These are phyloP conservation scores for Austropuccinia psidii DNA, from an alignment of 1,284 basidiomycete species.

Conservation along the genomic window DNA sequence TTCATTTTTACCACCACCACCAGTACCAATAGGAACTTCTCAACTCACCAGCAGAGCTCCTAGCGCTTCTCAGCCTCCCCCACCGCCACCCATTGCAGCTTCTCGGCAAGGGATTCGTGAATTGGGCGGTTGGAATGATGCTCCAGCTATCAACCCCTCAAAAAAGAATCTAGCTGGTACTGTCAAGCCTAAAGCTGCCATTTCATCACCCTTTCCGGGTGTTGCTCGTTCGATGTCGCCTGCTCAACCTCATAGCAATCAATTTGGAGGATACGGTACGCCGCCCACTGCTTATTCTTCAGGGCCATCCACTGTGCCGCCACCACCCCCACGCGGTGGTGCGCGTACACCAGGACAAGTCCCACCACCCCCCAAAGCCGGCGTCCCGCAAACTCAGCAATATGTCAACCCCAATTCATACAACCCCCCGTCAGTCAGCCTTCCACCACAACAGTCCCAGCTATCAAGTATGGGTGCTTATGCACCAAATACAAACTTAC, in stretches of 20 bases:
- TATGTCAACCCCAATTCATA: conserved; percentile 13
- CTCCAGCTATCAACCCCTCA: conserved; percentile 22
- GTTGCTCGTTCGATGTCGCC: conserved; percentile 39
- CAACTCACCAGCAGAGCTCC: conserved; percentile 38
- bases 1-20: conserved; percentile 41
- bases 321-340: conserved; percentile 26
- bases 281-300: conserved; percentile 7
- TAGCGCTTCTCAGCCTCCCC: conserved; percentile 39
- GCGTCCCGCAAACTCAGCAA: conserved; percentile 28
- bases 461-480: background rate
- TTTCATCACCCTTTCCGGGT: conserved; percentile 37
- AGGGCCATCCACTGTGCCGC: conserved; percentile 14
- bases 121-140: conserved; percentile 38
- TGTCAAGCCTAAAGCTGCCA: conserved; percentile 30
- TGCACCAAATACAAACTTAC: background rate
- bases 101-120: conserved; percentile 44
- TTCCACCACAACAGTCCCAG: background rate
- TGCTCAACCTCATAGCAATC: conserved; percentile 36
- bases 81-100: conserved; percentile 42
- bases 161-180: conserved; percentile 5
- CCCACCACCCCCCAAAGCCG: conserved; percentile 26
- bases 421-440: background rate
- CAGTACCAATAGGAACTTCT: conserved; percentile 44
- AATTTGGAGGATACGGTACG: conserved; percentile 20
- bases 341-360: conserved; percentile 31